Percentiles rank a stretch among this genome's conserved stretches.
phyloP scores from a whole-genome alignment of 805 yeast species.

The Clavispora carvajalis region DNA sequence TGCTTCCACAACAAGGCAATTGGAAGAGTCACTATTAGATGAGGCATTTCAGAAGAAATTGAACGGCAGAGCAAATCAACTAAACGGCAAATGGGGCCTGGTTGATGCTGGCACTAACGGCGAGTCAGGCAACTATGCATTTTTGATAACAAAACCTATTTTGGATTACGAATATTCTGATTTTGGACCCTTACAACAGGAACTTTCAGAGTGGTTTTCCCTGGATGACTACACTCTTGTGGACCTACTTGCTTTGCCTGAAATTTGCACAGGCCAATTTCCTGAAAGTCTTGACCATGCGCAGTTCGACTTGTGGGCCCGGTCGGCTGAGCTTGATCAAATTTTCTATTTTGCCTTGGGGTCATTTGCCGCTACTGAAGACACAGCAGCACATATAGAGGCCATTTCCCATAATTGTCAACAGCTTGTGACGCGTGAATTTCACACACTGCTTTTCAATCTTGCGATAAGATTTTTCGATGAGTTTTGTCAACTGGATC shows the following conservation, averaged over 20 bases:
- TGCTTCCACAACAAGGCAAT: slow-evolving; percentile 24
- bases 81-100: slow-evolving; percentile 15
- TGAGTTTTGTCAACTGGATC: not conserved
- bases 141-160: slow-evolving; percentile 27
- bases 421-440: slow-evolving; percentile 17
- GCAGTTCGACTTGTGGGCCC: slow-evolving; percentile 1
- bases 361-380: slow-evolving; percentile 1
- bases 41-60: slow-evolving; percentile 39
- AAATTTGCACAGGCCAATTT: not conserved
- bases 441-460: slow-evolving; percentile 7
- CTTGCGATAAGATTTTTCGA: slow-evolving; percentile 4
- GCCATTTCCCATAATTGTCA: slow-evolving; percentile 8
- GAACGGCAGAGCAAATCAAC: slow-evolving; percentile 39
- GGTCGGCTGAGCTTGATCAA: slow-evolving; percentile 4
- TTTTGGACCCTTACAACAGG: slow-evolving; percentile 20
- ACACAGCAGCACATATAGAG: slow-evolving; percentile 7
- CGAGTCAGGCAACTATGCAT: slow-evolving; percentile 9
- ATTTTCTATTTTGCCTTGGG: slow-evolving; percentile 13
- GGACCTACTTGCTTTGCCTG: not conserved
- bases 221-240: slow-evolving; percentile 21
- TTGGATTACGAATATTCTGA: slow-evolving; percentile 28
- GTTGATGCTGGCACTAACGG: slow-evolving; percentile 1
- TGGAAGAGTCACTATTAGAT: slow-evolving; percentile 28
- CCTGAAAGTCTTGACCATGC: not conserved
- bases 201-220: slow-evolving; percentile 37